Base-by-base conservation (phyloP, 805 yeast genomes). In the Cyberlindnera sargentensis region DNA sequence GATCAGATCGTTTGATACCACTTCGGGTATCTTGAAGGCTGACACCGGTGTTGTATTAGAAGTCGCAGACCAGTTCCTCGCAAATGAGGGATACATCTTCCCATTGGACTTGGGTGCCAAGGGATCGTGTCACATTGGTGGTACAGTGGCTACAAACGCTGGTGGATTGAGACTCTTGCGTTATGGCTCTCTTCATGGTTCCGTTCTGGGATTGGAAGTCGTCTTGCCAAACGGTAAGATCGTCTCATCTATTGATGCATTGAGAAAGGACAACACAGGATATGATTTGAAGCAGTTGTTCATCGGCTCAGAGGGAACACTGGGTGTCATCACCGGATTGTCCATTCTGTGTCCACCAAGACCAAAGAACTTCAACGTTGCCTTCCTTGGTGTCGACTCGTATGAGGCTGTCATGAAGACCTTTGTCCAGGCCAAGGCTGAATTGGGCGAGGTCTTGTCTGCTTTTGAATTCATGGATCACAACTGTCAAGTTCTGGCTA, bases 121-220 rank as follows among this genome's bases (percentile, higher is more conserved):
- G 67, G 98, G 98, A 10, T 87, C 96, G 2, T 91, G 97, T 61
- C 95, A 87, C 54, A 82, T 91, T 48, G 97, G 97, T 53, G 98
- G 97, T 51, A 85, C 82, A 42, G 91, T 88, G 36, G 95, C 96
- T 20, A 88, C 96, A 20, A 91, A 91, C 61, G 98, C 98, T 5
- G 98, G 98, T 58, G 98, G 98, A 1, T 73, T 90, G 55, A 72
- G 98, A 58, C 70, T 90, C 40, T 66, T 90, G 48, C 75, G 95
- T 53, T 90, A 88, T 61, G 97, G 97, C 3, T 86, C 95, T 5
- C 73, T 90, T 51, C 98, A 91, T 59, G 98, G 98, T 4, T 70
- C 88, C 24, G 95, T 90, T 0, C 68, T 90, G 39, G 98, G 98
- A 1, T 69, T 90, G 44, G 97, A 90, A 66, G 96, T 80, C 10